Evolutionary conservation across 1,284 basidiomycete genomes (phyloP), one percentile per base, ranked within the genome.

Genomic region (Ceraceosorus bombacis): DNA sequence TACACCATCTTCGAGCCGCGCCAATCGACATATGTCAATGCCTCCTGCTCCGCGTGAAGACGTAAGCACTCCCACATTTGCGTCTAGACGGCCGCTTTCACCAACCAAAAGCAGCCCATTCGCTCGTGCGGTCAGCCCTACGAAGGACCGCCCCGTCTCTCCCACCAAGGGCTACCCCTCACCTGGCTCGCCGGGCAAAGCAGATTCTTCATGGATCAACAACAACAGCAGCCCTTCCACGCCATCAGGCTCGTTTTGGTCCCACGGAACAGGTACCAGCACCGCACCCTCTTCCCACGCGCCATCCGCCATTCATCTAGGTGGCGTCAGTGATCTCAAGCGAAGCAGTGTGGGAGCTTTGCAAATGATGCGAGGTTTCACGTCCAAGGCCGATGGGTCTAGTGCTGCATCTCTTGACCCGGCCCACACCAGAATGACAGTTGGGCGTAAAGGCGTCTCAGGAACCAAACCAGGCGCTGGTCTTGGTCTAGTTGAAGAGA

Each of bases 321-420:
- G 71, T 8, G 71, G 68, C 40, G 71, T 73, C 54, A 67, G 61
- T 43, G 71, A 72, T 53, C 63, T 73, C 38, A 72, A 72, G 52
- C 64, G 71, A 1, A 70, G 68, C 55, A 70, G 68, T 50, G 71
- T 73, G 5, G 69, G 69, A 13, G 70, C 71, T 12, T 68, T 73
- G 56, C 64, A 73, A 64, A 71, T 72, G 65, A 72, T 73, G 61
- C 62, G 70, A 51, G 61, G 69, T 53, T 73, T 69, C 41, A 72
- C 71, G 7, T 58, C 69, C n/a, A 66, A 67, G 56, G 63, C 67
- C 46, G 50, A 53, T 17, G 61, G 60, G 12, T 36, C 59, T 49
- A 15, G 38, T 52, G 59, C 46, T 50, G 58, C 9, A n/a, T 49
- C 41, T 51, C 51, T 10, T 6, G 66, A 64, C 15, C 50, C 61